A percentile compares a stretch with the other conserved stretches of the same genome.
These are phyloP conservation scores for Diaporthe australafricana DNA, from an alignment of 2,329 filamentous ascomycete species.

Conservation along the genomic window DNA sequence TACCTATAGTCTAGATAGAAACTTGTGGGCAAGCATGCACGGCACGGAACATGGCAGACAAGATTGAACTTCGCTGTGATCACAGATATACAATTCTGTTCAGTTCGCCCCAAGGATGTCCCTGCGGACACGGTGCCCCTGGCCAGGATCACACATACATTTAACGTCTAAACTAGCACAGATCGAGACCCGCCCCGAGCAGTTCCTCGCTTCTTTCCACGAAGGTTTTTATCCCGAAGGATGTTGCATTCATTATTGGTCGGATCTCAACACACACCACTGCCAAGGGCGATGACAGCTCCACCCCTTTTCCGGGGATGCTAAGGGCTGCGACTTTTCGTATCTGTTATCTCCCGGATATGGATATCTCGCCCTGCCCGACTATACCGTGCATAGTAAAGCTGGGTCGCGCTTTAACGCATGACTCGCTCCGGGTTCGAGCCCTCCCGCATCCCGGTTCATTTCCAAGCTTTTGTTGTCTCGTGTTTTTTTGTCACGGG, in stretches of 20 bases:
- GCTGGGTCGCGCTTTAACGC: neutral
- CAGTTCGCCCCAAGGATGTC: neutral
- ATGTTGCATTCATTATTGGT: neutral
- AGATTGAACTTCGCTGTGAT: neutral
- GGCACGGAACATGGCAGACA: neutral
- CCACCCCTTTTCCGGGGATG: constrained; percentile 10
- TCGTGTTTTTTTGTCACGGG: constrained; percentile 24
- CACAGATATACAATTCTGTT: neutral
- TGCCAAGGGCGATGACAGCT: constrained; percentile 6
- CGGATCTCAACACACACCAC: neutral
- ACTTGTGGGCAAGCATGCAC: neutral
- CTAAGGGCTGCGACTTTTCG: neutral
- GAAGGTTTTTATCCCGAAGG: neutral
- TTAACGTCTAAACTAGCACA: constrained; percentile 2
- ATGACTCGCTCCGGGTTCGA: constrained; percentile 6
- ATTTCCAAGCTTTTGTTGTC: constrained; percentile 17
- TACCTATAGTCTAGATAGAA: neutral
- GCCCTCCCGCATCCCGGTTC: constrained; percentile 1
- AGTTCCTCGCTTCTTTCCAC: neutral
- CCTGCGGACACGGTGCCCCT: neutral
- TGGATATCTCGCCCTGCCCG: constrained; percentile 3
- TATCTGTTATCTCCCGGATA: constrained; percentile 3
- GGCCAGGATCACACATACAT: neutral
- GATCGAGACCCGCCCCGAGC: constrained; percentile 9
- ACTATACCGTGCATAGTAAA: constrained; percentile 19